Conservation (phyloP, 2,329 filamentous ascomycete genomes). For the Aureobasidium namibiae region DNA sequence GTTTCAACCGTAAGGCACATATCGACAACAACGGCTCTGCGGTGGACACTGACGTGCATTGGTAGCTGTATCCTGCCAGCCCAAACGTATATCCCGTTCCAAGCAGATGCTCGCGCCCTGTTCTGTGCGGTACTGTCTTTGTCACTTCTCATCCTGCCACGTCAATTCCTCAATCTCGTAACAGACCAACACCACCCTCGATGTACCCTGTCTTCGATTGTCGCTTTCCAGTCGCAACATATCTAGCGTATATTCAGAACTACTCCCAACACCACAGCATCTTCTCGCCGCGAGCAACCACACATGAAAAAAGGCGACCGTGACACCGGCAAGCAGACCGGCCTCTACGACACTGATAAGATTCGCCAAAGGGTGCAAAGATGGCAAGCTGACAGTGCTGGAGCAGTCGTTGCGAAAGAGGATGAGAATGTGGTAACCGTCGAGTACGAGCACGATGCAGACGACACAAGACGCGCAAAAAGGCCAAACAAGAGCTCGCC, state of each 20-base stretch:
- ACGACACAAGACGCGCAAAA: conserved; percentile 13
- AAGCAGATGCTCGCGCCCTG: not conserved
- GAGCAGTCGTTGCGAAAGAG: conserved; percentile 45
- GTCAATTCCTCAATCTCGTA: not conserved
- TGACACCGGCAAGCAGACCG: conserved; percentile 12
- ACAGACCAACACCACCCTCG: not conserved
- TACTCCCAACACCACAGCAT: not conserved
- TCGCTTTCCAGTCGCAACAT: not conserved
- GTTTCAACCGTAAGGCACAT: not conserved
- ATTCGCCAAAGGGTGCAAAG: conserved; percentile 71
- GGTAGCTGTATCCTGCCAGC: not conserved
- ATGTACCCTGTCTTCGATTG: not conserved
- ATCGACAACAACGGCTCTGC: not conserved
- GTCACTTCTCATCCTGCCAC: not conserved
- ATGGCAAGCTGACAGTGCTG: conserved; percentile 75
- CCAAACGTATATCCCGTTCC: not conserved
- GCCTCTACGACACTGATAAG: not conserved
- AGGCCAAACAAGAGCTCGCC: conserved; percentile 4
- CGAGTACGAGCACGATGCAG: conserved; percentile 41
- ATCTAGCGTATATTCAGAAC: not conserved
- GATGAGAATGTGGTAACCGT: conserved; percentile 49
- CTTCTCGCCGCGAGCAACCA: not conserved
- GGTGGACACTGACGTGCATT: not conserved
- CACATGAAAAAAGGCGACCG: not conserved
- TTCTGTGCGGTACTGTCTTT: not conserved